Base-by-base conservation (phyloP, 352 stramenopile species). In the Globisporangium okanoganense region DNA sequence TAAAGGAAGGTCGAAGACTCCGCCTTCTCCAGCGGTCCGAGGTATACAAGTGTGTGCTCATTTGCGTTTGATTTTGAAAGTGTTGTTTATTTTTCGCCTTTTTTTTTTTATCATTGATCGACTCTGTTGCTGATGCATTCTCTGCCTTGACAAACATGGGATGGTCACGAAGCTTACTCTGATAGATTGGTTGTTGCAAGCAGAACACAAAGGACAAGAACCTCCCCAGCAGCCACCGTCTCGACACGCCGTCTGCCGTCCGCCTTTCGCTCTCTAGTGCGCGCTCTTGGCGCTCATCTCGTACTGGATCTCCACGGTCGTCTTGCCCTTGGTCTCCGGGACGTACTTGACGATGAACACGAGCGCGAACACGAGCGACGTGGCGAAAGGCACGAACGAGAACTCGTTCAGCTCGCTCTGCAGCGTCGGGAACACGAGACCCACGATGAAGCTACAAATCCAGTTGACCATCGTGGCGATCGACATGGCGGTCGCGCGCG, bases 401-500 rank as follows among this genome's bases (percentile, higher is more conserved):
- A 88, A 97, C 31, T 92, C 67, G 43, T 82, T 88, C 58, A 98
- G 67, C 40, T 78, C 67, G 48, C 70, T 66, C 67, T 97, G 88
- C 60, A 98, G 83, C 53, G 85, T 95, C 7, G 95, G 96, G 71
- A 98, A 99, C 44, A 85, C 71, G 29, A 98, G 71, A 20, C 93
- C 95, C 49, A 98, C 86, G 65, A 98, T 76, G 76, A 98, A 98
- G 63, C 96, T 98, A 73, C 88, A 98, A 20, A 73, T 81, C 96
- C 96, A 99, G 75, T 99, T 98, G 25, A 98, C 66, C 82, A 98
- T 95, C 53, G 77, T 97, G 25, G 84, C 94, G 56, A 95, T 80
- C 41, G 79, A 92, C 89, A 97, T 97, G 57, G 85, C 84, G 3
- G 82, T 88, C 40, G 88, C 85, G 47, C 97, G 90, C 52, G 97